Base-by-base conservation (phyloP, 2,329 filamentous ascomycete species). In the Cercospora janseana region DNA sequence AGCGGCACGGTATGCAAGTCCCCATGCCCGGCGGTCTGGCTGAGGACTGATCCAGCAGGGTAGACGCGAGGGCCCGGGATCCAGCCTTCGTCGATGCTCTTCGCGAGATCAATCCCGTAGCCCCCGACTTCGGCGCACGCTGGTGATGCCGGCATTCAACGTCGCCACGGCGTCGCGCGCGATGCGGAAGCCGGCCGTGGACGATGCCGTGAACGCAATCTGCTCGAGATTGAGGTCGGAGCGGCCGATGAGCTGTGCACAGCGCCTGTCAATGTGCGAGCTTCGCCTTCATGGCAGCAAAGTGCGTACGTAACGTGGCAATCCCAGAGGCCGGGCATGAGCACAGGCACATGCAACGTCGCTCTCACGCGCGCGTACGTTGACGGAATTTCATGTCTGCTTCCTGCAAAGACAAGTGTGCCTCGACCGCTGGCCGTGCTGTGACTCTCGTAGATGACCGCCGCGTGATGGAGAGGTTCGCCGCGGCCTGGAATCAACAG, bases 301-400 rank as follows among this genome's bases (percentile, higher is more conserved):
- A n/a, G n/a, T 16, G 4, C 47, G 24, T 50, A 50, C 48, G 27
- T 50, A 13, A 70, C 69, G 60, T 79, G 77, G 55, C 70, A 74
- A 51, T 80, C 77, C 76, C 77, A 80, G 16, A 80, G 66, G 1
- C 77, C 77, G 0, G 77, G 77, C 65, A 79, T 73, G 4, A 77
- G 59, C 6, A 74, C 70, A 0, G 70, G 68, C 7, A 78, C 71
- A 10, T 65, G 42, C 20, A 41, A 27, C 21, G 13, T 35, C 4
- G 44, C 10, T 24, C 16, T 23, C 13, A 53, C 24, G 12, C n/a
- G 9, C 3, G 27, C 45, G 4, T 23, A 45, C 8, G 32, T 20
- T 24, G 46, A 21, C 4, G 54, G 49, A 26, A 58, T 20, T 7
- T 31, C 12, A 9, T 55, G 28, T 29, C 65, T 54, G 3, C 52